Conservation (phyloP, 805 yeast species). For the Hanseniaspora lachancei region DNA sequence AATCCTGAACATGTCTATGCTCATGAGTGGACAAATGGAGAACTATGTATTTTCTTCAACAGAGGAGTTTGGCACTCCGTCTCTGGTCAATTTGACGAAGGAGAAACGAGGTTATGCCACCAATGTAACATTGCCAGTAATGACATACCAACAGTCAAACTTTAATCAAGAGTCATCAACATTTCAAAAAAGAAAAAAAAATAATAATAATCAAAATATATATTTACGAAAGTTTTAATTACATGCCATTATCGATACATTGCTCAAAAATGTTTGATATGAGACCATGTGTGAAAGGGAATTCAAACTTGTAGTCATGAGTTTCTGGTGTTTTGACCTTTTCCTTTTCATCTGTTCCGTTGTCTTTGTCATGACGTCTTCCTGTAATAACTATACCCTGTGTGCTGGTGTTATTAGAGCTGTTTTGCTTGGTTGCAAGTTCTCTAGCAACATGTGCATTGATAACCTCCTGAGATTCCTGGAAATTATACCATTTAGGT, state of each 20-base stretch:
- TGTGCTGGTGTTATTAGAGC: not conserved
- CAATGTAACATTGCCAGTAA: slow-evolving; percentile 88
- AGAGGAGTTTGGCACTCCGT: slow-evolving; percentile 88
- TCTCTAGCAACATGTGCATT: not conserved
- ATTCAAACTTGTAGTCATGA: not conserved
- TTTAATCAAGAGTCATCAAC: not conserved
- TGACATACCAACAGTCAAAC: slow-evolving; percentile 38
- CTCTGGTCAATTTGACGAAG: slow-evolving; percentile 71
- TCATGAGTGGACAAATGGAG: slow-evolving; percentile 75
- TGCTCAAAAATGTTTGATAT: slow-evolving; percentile 1
- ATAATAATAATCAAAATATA: not conserved
- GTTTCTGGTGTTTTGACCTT: not conserved
- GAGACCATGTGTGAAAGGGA: not conserved
- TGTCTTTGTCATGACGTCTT: slow-evolving; percentile 9
- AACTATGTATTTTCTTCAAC: slow-evolving; percentile 73
- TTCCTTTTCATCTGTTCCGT: not conserved
- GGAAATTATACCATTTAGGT: slow-evolving; percentile 6
- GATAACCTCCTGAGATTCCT: not conserved
- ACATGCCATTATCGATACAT: not conserved
- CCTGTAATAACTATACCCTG: slow-evolving; percentile 13
- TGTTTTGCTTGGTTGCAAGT: not conserved
- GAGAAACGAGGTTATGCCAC: slow-evolving; percentile 77
- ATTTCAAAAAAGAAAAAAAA: not conserved
- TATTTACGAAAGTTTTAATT: not conserved
- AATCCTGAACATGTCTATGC: slow-evolving; percentile 61